Base-by-base conservation (phyloP, 345 rosid species). In the Eucalyptus viminalis region DNA sequence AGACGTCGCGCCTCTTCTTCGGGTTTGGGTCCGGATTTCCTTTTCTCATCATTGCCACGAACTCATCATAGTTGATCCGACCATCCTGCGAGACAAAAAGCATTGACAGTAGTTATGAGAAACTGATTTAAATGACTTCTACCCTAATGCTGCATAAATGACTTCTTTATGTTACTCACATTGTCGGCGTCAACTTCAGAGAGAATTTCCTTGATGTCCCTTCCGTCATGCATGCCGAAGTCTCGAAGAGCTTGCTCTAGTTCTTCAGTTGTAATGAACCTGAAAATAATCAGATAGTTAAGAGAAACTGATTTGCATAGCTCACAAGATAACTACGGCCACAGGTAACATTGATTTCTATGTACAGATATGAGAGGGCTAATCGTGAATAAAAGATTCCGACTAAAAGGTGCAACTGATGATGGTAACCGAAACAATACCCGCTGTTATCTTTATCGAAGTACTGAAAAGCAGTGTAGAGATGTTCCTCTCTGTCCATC, bases 31-130 rank as follows among this genome's bases (percentile, higher is more conserved):
- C 98, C 1, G 95, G 96, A 90, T 95, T 98, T 89, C 98, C 99
- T 95, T 97, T 98, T 91, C 94, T 94, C 99, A 98, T 98, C 99
- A 98, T 98, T 7, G 98, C 98, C 89, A 95, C 99, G 67, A 98
- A 98, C 89, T 98, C 99, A 47, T 97, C 98, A 34, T 98, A 98
- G 93, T 97, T 96, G 90, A 98, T 96, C 87, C 96, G 91, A 7
- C 99, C 99, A 91, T 97, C 99, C 98, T 98, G 93, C 87, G 91
- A 88, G 51, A 27, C 62, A 5, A 69, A 31, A 49, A 88, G 25
- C 3, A 87, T 47, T 9, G 9, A 65, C 27, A 15, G 65, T 37
- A 87, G 60, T 37, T 53, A 53, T 53, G 58, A 53, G 58, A 3
- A 53, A 53, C 58, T 53, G 58, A 21, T 53, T 53, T 53, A 53